Base-by-base conservation (phyloP, 352 stramenopile species). In the Phytophthora tubulina region DNA sequence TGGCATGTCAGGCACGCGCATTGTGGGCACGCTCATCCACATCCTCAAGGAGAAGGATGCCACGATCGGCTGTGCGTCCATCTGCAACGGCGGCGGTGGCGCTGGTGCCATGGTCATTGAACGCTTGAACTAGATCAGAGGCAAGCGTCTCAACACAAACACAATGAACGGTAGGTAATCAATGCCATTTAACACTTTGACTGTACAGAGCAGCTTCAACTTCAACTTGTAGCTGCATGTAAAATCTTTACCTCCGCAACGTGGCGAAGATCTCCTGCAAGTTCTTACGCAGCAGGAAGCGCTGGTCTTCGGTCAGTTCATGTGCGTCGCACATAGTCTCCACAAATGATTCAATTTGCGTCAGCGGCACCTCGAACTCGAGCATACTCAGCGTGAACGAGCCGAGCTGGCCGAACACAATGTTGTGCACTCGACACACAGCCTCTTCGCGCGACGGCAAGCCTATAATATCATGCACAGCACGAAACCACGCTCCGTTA, bases 21-120 rank as follows among this genome's bases (percentile, higher is more conserved):
- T 99, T 70, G 88, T 99, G 57, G 96, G 95, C 42, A 97, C 92
- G 52, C 85, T 99, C 15, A 94, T 98, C 66, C 86, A 95, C 66
- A 96, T 99, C 32, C 84, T 99, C 56, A 92, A 98, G 68, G 88
- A 98, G 69, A 97, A 97, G 42, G 96, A 99, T 67, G 96, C 88
- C 15, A 98, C 87, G n/a, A 93, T 99, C 49, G 98, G 97, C 44
- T 97, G 89, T 76, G 98, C 97, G 30, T 97, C 92, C 46, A 99
- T 99, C 67, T 99, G 97, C 80, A 99, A 99, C 81, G 98, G 98
- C 35, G 98, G 98, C 35, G 98, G 98, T 46, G 98, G 97, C 7
- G 97, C 98, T 27, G 97, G 94, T 46, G 97, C 97, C 4, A 96
- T 99, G 73, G 79, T 99, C 46, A 92, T 99, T 60, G 97, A 99